Base-by-base conservation (phyloP, 1,139 yeast species). In the Chernovozyma sophiae-reginae region DNA sequence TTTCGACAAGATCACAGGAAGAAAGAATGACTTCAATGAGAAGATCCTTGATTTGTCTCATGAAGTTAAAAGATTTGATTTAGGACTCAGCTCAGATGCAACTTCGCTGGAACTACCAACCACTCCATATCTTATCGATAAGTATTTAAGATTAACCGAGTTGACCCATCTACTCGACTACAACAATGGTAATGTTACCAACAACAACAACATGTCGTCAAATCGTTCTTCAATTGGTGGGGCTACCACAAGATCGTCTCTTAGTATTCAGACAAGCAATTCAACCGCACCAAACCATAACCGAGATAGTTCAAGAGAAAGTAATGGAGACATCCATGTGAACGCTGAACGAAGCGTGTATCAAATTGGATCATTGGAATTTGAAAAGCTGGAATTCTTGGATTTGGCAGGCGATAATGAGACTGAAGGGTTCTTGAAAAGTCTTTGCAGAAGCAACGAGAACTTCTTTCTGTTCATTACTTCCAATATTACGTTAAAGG, bases 1-100 rank as follows among this genome's bases (percentile, higher is more conserved):
- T 58, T 77, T 83, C 49, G 87, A 81, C 49, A 77, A 76, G 44
- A 74, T 89, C 27, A 85, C 95, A 0, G 82, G 79, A 4, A 67
- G 84, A 40, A 81, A 79, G 47, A 64, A 80, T 46, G 90, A 84
- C 52, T 81, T 81, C 53, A 73, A 74, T 37, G 78, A 77, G 38
- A 80, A 76, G 51, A 59, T 65, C 5, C 59, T 82, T 43, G 80
- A 77, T 38, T 60, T 81, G 47, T 74, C 81, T 45, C 77, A 77
- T 44, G 74, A 72, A 28, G 72, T 77, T 25, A 75, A 74, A 43
- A 56, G 83, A 32, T 68, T 70, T 46, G 76, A 70, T 47, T 54
- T 75, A 37, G 72, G 72, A 6, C 58, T 74, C 41, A 62, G 71
- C 34, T 68, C 67, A 11, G 75, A 69, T 28, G 56, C 71, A 7